A percentile compares a stretch with the other conserved stretches of the same genome.
Conservation (phyloP, 164 flowering plant genomes). For the Pachysandra terminalis region DNA sequence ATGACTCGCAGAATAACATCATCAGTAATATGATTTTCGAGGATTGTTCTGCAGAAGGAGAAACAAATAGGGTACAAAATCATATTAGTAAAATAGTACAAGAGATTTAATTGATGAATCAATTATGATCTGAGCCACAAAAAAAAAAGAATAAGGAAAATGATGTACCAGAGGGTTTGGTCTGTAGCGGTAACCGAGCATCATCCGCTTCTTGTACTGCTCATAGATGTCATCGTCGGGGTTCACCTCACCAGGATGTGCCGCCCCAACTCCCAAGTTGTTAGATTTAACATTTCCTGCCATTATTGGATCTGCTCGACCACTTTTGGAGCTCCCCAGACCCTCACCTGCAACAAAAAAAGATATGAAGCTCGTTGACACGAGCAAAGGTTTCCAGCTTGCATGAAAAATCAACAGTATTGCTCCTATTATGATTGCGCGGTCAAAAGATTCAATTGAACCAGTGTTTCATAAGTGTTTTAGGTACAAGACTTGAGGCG, state of each 20-base stretch:
- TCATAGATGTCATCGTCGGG: constrained; percentile 97
- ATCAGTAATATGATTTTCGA: constrained; percentile 85
- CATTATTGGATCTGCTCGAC: constrained; percentile 83
- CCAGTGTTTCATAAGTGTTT: not conserved
- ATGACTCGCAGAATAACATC: constrained; percentile 7
- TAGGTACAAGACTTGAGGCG: no score
- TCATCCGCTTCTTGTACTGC: constrained; percentile 99
- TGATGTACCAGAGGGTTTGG: constrained; percentile 89
- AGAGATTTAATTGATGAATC: no score
- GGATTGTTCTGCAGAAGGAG: constrained; percentile 65
- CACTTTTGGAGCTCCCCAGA: constrained; percentile 81
- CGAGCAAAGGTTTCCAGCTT: not conserved
- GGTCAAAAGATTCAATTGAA: not conserved
- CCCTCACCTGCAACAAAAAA: constrained; percentile 88
- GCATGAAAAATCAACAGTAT: not conserved
- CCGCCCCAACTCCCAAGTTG: constrained; percentile 93
- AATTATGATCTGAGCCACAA: no score
- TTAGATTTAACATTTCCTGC: constrained; percentile 81
- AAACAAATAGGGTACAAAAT: not conserved
- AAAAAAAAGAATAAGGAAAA: not conserved
- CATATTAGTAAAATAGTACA: not conserved
- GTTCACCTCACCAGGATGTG: constrained; percentile 77
- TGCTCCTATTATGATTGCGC: not conserved
- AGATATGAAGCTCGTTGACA: not conserved
- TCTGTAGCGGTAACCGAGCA: constrained; percentile 91